Conservation (phyloP, 2,329 filamentous ascomycete species). For the Orbilia javanica region DNA sequence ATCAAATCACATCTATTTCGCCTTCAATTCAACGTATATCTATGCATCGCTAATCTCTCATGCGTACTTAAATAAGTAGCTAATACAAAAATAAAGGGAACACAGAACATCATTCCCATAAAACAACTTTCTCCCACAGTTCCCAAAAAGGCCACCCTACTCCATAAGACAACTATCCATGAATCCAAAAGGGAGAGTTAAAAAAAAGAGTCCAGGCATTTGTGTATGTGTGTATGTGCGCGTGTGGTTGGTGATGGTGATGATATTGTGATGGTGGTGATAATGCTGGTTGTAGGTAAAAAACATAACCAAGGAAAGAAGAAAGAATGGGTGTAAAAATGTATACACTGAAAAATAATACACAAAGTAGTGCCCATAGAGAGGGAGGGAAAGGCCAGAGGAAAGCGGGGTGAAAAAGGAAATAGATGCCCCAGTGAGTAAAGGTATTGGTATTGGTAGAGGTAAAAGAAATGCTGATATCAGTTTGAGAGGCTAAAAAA, state of each 20-base stretch:
- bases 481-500: constrained; percentile 37
- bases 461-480: constrained; percentile 22
- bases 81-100: neutral
- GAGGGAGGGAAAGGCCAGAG: neutral
- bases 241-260: neutral
- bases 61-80: neutral
- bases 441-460: neutral
- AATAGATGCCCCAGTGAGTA: constrained; percentile 9
- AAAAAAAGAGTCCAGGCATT: neutral
- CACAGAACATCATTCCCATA: neutral
- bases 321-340: constrained; percentile 4
- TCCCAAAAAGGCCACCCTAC: neutral
- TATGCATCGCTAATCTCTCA: constrained; percentile 1
- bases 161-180: constrained; percentile 28
- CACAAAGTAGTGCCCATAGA: neutral
- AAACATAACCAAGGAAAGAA: neutral
- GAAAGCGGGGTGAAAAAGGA: neutral
- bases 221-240: neutral
- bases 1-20: neutral
- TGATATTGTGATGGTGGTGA: neutral
- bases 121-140: neutral
- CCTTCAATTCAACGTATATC: neutral
- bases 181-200: constrained; percentile 31
- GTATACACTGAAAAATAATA: constrained; percentile 56
- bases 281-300: constrained; percentile 3